Base-by-base conservation (phyloP, 2,329 filamentous ascomycete species). In the Sclerotinia spermophila region DNA sequence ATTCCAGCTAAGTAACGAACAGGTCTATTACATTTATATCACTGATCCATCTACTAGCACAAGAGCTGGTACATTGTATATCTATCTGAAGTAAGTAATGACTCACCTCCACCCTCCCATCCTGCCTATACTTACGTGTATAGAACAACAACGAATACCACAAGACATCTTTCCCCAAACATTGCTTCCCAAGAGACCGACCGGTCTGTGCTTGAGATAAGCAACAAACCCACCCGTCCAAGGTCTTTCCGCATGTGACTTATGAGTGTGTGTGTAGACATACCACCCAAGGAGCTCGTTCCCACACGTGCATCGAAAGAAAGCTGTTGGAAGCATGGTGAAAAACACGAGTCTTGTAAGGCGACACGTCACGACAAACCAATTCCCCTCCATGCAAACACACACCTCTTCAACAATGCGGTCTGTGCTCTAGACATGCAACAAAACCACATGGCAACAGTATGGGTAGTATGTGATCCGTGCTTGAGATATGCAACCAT, bases 401-500 rank as follows among this genome's bases (percentile, higher is more conserved):
- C 3, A 64, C 30, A 44, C 3, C 15, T 45, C n/a, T 38, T 38
- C 44, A 51, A 51, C 21, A 27, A 51, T 51, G 15, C 30, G 33
- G 44, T 65, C 61, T 65, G 44, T 65, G 44, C 61, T 65, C 33
- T 19, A 65, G 38, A 59, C 19, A 58, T 67, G 65, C 65, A 67
- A 67, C 65, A 67, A 67, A 67, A 44, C 51, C n/a, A 30, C 21
- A 67, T 59, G 53, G 13, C 21, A 59, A 67, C 21, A 27, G 30
- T 27, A 40, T 65, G 61, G 44, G 45, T 65, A 65, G 44, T 53
- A 65, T 51, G 45, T 65, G 61, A 65, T 65, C 61, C 33, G 45
- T 51, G 61, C 61, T 65, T 65, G 61, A 65, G 33, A 40, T 53
- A 65, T 65, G 44, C 45, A 53, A 65, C 33, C 61, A 53, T 51